phyloP scores from a whole-genome alignment of 1,139 yeast genomes.

The Sugiyamaella grinbergsii region DNA sequence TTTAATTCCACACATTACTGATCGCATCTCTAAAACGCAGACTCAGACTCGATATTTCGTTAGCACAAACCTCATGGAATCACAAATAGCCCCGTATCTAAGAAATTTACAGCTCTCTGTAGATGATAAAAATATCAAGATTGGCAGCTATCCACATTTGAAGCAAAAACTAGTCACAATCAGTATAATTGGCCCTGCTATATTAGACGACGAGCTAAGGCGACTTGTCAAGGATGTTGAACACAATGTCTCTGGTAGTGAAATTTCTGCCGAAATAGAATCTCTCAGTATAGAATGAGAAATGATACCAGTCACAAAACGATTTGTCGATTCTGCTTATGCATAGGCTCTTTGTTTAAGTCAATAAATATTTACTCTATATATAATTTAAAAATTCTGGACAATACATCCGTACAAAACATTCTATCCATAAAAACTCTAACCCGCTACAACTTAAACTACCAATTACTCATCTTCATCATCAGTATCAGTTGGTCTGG shows the following conservation, averaged over 20 bases:
- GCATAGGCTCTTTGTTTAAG: too few species aligned
- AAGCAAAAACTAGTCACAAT: constrained; percentile 58
- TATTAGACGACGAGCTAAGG: constrained; percentile 46
- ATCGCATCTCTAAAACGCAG: constrained; percentile 40
- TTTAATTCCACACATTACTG: constrained; percentile 40
- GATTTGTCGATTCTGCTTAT: too few species aligned
- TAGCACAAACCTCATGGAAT: constrained; percentile 61
- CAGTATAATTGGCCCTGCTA: constrained; percentile 63
- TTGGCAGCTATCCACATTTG: constrained; percentile 85
- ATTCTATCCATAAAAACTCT: background rate
- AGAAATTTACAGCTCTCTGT: constrained; percentile 54
- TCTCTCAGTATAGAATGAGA: constrained; percentile 28
- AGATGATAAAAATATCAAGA: constrained; percentile 52
- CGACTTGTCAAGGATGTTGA: constrained; percentile 52
- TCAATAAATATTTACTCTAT: background rate
- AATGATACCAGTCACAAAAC: too few species aligned
- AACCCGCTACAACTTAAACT: constrained; percentile 4
- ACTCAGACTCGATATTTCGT: constrained; percentile 58
- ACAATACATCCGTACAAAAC: background rate
- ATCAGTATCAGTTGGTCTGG: constrained; percentile 89
- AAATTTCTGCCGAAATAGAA: constrained; percentile 59
- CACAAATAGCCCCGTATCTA: constrained; percentile 68
- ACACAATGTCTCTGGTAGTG: constrained; percentile 53
- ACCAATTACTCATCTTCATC: constrained; percentile 65
- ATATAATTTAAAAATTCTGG: constrained; percentile 3